Evolutionary conservation across 805 yeast genomes (phyloP).

Genomic region (Candida incommunis): DNA sequence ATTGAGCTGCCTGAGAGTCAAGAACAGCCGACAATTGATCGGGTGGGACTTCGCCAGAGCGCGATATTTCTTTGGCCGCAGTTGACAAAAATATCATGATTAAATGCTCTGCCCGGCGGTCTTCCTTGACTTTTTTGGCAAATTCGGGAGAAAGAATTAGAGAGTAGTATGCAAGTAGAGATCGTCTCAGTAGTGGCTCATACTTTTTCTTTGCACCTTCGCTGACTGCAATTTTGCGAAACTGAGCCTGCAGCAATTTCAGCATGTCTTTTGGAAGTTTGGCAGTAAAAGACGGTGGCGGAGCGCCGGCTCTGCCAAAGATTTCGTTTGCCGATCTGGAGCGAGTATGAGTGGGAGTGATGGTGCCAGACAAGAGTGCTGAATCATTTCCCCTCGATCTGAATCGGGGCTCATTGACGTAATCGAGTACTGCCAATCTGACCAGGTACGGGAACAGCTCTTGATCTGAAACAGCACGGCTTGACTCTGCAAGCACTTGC

Average conservation of each 20-base stretch:
- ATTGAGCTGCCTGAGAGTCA: conserved; percentile 16
- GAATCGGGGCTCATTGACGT: conserved; percentile 51
- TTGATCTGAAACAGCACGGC: not conserved
- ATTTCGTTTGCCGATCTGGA: not conserved
- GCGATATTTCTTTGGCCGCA: conserved; percentile 15
- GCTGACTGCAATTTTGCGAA: conserved; percentile 19
- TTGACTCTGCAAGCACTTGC: not conserved
- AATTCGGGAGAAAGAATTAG: conserved; percentile 37
- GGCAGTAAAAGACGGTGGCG: conserved; percentile 13
- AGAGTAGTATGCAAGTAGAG: conserved; percentile 49
- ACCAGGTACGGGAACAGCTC: conserved; percentile 37
- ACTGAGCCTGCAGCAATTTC: conserved; percentile 20
- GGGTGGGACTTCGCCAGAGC: conserved; percentile 22
- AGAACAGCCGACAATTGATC: conserved; percentile 16
- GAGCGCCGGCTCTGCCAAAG: not conserved
- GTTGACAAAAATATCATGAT: conserved; percentile 20
- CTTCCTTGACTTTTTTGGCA: conserved; percentile 20
- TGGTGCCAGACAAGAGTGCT: not conserved
- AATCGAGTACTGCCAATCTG: conserved; percentile 42
- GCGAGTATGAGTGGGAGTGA: not conserved
- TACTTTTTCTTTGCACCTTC: conserved; percentile 17
- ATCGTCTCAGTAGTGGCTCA: conserved; percentile 40
- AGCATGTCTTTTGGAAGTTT: conserved; percentile 18
- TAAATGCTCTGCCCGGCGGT: conserved; percentile 22
- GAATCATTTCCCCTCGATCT: conserved; percentile 1